Conservation (phyloP, 140 eudicot genomes). For the Stevia rebaudiana region DNA sequence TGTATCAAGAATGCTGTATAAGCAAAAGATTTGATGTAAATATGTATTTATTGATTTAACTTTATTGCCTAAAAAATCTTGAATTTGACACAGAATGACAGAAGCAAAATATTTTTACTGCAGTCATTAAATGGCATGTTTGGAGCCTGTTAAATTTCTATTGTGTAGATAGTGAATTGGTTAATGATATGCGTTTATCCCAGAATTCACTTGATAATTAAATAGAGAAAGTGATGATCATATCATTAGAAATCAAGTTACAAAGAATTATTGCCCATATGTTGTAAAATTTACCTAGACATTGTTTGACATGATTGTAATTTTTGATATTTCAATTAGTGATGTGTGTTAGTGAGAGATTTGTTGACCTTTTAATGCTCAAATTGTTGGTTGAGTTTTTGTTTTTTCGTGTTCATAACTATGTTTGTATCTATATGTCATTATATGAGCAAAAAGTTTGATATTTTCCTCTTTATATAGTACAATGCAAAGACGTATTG, state of each 20-base stretch:
- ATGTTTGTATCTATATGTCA: not conserved
- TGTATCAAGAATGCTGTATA: not conserved
- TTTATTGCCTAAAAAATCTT: not conserved
- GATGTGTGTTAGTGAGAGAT: not conserved
- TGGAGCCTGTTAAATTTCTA: not conserved
- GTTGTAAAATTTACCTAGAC: not conserved
- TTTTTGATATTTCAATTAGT: not conserved
- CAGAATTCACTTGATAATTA: not conserved
- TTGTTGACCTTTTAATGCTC: not conserved
- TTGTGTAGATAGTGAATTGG: not conserved
- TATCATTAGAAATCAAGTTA: not conserved
- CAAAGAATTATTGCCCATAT: not conserved
- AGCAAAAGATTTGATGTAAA: not conserved
- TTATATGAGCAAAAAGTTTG: not conserved
- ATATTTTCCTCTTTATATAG: constrained; percentile 31
- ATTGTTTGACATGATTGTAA: not conserved
- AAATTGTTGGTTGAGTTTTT: not conserved
- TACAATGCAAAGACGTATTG: constrained; percentile 29
- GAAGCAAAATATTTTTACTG: not conserved
- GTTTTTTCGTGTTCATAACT: not conserved
- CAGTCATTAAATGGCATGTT: not conserved
- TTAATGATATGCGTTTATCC: not conserved
- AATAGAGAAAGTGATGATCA: not conserved
- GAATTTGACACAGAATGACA: no score
- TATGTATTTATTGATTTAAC: not conserved